These are phyloP conservation scores for Phialocephala sp. DNA, from an alignment of 2,329 filamentous ascomycete species.

Conservation along the genomic window DNA sequence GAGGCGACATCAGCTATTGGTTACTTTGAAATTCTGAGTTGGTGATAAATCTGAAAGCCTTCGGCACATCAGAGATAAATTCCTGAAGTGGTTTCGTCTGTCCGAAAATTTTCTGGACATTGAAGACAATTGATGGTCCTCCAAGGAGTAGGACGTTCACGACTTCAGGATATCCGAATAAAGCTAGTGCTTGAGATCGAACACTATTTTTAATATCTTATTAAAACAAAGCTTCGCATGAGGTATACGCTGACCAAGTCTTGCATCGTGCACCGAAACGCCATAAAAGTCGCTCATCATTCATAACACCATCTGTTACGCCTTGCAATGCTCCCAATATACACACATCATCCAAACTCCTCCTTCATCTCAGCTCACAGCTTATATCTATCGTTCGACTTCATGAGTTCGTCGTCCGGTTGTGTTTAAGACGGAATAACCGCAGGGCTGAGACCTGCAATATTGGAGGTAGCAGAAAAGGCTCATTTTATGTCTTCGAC, in stretches of 20 bases:
- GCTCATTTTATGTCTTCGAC: background rate
- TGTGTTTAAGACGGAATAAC: background rate
- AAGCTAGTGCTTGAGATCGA: background rate
- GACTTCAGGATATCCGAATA: background rate
- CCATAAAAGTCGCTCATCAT: constrained; percentile 1
- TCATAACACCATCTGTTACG: constrained; percentile 2
- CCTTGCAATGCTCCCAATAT: constrained; percentile 7
- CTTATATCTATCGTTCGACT: background rate
- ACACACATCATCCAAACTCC: background rate
- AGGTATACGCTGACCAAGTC: background rate
- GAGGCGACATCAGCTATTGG: background rate
- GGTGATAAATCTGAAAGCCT: background rate
- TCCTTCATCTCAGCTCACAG: background rate
- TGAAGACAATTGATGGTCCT: background rate
- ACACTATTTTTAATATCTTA: background rate
- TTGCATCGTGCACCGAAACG: background rate
- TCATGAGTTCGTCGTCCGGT: background rate
- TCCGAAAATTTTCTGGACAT: background rate
- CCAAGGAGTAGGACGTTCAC: background rate
- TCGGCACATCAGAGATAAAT: background rate
- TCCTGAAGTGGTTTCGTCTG: background rate
- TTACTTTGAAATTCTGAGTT: too few species aligned
- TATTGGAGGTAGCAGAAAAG: background rate
- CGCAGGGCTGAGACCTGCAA: constrained; percentile 2
- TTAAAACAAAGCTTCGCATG: background rate